Evolutionary conservation across 768 basidiomycete genomes (phyloP).

Genomic region (Leccinum longicurvipes): DNA sequence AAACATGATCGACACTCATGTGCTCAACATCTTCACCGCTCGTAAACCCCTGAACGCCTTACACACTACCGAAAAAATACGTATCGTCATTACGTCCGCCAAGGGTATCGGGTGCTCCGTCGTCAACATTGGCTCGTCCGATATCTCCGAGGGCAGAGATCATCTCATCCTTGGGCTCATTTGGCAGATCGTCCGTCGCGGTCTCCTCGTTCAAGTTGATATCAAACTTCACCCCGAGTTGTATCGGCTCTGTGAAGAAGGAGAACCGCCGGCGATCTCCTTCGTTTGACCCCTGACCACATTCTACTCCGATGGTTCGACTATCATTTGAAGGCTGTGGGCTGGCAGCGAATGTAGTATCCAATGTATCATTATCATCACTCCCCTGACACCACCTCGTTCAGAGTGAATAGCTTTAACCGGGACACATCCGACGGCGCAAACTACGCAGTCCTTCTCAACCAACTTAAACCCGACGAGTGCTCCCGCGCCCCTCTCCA

Average conservation of each 20-base stretch:
- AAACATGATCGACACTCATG: constrained; percentile 97
- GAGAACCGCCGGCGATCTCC: too few relatives aligned
- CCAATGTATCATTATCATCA: too few relatives aligned
- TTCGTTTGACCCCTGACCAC: too few relatives aligned
- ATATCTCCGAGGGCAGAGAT: too few relatives aligned
- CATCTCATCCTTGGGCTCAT: too few relatives aligned
- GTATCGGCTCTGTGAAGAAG: too few relatives aligned
- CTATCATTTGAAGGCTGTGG: too few relatives aligned
- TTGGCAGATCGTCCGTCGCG: constrained; percentile 97
- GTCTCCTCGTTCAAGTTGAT: constrained; percentile 90
- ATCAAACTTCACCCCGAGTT: constrained; percentile 97
- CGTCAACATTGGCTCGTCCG: too few relatives aligned
- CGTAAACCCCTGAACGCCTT: constrained; percentile 97
- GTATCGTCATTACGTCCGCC: constrained; percentile 98
- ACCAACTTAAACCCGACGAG: constrained; percentile 92
- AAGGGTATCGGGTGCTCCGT: constrained; percentile 99
- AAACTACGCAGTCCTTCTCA: constrained; percentile 94
- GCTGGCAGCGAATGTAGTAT: constrained; percentile 76
- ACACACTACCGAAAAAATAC: constrained; percentile 99
- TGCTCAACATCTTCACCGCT: constrained; percentile 96
- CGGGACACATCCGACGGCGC: constrained; percentile 94
- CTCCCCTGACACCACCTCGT: not conserved
- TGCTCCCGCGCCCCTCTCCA: constrained; percentile 88
- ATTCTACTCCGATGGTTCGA: too few relatives aligned
- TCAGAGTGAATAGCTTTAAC: constrained; percentile 96